Conservation (phyloP, 108 stramenopile genomes). For the Mayamaea pseudoterrestris region DNA sequence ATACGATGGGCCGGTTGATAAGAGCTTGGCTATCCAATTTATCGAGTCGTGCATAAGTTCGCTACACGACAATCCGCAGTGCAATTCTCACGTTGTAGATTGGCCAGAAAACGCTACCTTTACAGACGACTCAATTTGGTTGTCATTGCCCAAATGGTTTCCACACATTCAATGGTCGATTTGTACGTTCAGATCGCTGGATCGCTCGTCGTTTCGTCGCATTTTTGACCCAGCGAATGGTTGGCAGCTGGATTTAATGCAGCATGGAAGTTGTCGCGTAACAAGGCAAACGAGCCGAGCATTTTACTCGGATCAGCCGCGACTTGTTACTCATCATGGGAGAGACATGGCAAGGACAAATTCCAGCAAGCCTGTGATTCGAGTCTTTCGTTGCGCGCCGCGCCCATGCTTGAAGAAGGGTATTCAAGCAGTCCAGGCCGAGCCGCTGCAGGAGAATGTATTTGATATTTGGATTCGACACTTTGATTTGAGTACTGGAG, state of each 20-base stretch:
- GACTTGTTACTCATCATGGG: not conserved
- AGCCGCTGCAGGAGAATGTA: not conserved
- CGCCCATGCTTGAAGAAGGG: not conserved
- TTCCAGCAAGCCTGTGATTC: not conserved
- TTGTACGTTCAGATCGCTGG: not conserved
- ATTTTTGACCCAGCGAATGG: not conserved
- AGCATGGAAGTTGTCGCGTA: too few species aligned
- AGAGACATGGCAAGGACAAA: not conserved
- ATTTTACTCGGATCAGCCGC: constrained; percentile 2
- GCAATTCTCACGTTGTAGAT: not conserved
- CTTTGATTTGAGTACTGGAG: too few species aligned
- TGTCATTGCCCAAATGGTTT: constrained; percentile 1
- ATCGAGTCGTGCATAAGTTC: too few species aligned
- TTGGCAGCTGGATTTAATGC: not conserved
- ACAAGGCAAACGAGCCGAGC: too few species aligned
- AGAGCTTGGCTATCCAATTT: too few species aligned
- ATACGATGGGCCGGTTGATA: too few species aligned
- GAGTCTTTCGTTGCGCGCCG: constrained; percentile 5
- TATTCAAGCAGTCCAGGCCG: not conserved
- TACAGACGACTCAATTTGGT: constrained; percentile 4
- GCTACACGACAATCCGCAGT: too few species aligned
- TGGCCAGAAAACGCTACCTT: constrained; percentile 1
- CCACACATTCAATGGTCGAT: not conserved
- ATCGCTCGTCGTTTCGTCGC: not conserved
- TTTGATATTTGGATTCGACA: constrained; percentile 5